A percentile compares a stretch with the other conserved stretches of the same genome.
phyloP scores from a whole-genome alignment of 371 early-diverging fungal species.

The Mortierella sp. region DNA sequence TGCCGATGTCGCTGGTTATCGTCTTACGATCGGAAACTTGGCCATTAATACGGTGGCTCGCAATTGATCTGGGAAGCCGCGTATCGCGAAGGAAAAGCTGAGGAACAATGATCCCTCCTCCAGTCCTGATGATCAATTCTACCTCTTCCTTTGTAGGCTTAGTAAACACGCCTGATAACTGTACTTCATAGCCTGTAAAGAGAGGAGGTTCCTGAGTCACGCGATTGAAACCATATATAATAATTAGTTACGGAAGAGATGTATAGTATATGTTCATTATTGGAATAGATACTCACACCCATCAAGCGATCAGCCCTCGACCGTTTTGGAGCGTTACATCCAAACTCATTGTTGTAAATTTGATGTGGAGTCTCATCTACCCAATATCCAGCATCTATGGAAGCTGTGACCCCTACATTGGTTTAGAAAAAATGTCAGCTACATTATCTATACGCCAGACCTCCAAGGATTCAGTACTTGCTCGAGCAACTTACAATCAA shows the following conservation, averaged over 20 bases:
- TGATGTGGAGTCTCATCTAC: constrained; percentile 36
- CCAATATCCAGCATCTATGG: constrained; percentile 49
- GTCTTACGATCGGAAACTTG: neutral
- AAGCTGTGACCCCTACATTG: constrained; percentile 39
- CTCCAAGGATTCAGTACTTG: too few relatives aligned
- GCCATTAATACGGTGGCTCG: neutral
- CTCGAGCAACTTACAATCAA: constrained; percentile 30
- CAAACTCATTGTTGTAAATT: constrained; percentile 44
- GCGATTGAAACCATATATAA: neutral
- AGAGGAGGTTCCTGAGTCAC: constrained; percentile 31
- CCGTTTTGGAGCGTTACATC: constrained; percentile 29
- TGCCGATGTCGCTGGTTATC: neutral
- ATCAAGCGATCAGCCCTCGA: constrained; percentile 24
- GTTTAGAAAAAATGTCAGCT: neutral
- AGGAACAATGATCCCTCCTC: constrained; percentile 36
- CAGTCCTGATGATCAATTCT: constrained; percentile 30
- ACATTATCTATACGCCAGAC: neutral
- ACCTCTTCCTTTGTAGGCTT: constrained; percentile 33
- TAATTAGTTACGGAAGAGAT: neutral
- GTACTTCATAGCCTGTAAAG: constrained; percentile 35
- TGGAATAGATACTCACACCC: constrained; percentile 26
- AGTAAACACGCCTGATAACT: constrained; percentile 30
- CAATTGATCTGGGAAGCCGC: neutral
- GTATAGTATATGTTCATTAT: neutral
- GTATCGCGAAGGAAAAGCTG: constrained; percentile 27